Conservation (phyloP, 345 rosid species). For the Ceriops tagal region DNA sequence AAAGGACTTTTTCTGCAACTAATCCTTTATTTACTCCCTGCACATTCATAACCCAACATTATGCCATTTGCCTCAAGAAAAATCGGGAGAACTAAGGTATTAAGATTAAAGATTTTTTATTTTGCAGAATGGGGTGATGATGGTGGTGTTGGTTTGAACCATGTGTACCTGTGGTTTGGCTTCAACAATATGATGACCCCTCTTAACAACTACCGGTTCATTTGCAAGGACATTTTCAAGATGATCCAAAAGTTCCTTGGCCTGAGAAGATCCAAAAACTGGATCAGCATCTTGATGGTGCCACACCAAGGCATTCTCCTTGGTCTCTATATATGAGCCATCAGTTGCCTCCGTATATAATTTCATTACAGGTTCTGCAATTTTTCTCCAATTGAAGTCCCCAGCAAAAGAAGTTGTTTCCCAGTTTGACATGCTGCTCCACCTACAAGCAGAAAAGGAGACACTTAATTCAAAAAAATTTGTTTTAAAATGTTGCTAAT, state of each 20-base stretch:
- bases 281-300: conserved; percentile 66
- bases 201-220: conserved; percentile 54
- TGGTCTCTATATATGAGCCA: conserved; percentile 59
- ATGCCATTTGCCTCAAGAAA: background rate
- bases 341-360: conserved; percentile 60
- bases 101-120: background rate
- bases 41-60: conserved; percentile 9
- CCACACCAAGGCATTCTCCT: conserved; percentile 72
- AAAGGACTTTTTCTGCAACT: conserved; percentile 27
- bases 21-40: conserved; percentile 32
- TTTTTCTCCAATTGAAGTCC: conserved; percentile 56
- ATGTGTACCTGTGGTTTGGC: conserved; percentile 57
- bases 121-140: too few species aligned
- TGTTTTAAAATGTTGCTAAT: background rate
- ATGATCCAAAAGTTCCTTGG: conserved; percentile 63
- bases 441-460: conserved; percentile 31
- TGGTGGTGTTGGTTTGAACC: background rate
- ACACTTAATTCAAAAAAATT: background rate
- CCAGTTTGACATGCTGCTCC: conserved; percentile 49
- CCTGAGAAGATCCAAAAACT: conserved; percentile 59
- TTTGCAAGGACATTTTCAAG: conserved; percentile 61
- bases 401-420: conserved; percentile 35
- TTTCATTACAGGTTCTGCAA: conserved; percentile 52
- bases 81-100: background rate
- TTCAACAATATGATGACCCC: conserved; percentile 64